Conservation (phyloP, 345 rosid species). For the Lepidium didymum region DNA sequence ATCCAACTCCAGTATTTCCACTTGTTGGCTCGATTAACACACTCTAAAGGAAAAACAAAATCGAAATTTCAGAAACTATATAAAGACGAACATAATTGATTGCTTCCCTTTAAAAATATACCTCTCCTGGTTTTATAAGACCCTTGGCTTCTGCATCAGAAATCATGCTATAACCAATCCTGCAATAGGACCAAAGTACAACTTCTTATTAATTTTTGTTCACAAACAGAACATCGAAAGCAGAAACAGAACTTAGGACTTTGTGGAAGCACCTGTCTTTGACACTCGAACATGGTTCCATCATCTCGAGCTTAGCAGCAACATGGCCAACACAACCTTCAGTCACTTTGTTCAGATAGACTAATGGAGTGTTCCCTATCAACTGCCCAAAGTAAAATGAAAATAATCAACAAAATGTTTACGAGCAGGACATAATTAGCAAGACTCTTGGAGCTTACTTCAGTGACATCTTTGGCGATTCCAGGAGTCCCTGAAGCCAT, state of each 20-base stretch:
- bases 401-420: background rate
- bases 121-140: constrained; percentile 72
- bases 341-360: constrained; percentile 62
- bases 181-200: constrained; percentile 17
- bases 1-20: constrained; percentile 87
- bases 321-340: constrained; percentile 68
- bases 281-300: constrained; percentile 93
- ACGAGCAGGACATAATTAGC: background rate
- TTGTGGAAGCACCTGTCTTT: constrained; percentile 56
- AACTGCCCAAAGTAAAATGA: constrained; percentile 31
- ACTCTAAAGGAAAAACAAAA: constrained; percentile 34
- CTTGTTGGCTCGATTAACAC: constrained; percentile 83
- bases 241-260: background rate
- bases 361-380: constrained; percentile 77
- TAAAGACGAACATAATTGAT: background rate
- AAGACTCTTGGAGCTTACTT: constrained; percentile 34
- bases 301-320: constrained; percentile 80
- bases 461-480: constrained; percentile 69
- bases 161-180: constrained; percentile 90
- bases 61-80: background rate
- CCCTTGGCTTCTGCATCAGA: constrained; percentile 75
- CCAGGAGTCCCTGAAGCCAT: constrained; percentile 41
- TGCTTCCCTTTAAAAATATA: background rate
- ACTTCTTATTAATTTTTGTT: background rate
- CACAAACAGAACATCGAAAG: background rate